These are phyloP conservation scores for Thielaviopsis punctulata DNA, from an alignment of 2,329 filamentous ascomycete genomes.

Conservation along the genomic window DNA sequence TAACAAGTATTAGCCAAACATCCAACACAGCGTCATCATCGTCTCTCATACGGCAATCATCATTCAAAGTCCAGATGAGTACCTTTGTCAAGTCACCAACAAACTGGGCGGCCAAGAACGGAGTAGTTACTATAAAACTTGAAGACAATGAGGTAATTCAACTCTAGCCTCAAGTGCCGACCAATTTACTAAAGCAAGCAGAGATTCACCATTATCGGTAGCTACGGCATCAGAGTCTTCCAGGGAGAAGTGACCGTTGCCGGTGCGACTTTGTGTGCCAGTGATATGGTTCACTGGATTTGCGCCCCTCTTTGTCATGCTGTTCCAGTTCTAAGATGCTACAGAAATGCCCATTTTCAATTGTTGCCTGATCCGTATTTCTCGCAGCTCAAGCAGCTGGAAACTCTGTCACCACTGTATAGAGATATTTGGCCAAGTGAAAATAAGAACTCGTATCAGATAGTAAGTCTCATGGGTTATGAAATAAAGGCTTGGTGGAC, in stretches of 20 bases:
- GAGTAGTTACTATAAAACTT: constrained; percentile 26
- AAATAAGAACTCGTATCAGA: constrained; percentile 26
- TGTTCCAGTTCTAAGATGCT: constrained; percentile 45
- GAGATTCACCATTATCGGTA: constrained; percentile 48
- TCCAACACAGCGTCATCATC: background rate
- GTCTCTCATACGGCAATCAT: background rate
- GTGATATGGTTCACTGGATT: constrained; percentile 34
- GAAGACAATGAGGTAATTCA: constrained; percentile 30
- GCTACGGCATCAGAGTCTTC: constrained; percentile 45
- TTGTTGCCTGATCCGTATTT: constrained; percentile 36
- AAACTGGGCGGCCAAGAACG: constrained; percentile 14
- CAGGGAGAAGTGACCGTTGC: constrained; percentile 47
- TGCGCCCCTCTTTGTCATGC: constrained; percentile 54
- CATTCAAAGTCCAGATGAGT: constrained; percentile 7
- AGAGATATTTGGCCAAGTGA: constrained; percentile 45
- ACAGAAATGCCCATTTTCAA: constrained; percentile 33
- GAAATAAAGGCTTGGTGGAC: constrained; percentile 7
- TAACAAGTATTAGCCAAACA: background rate
- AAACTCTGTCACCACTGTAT: constrained; percentile 47
- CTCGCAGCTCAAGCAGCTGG: constrained; percentile 33
- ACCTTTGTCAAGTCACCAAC: constrained; percentile 4
- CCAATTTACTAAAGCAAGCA: constrained; percentile 17
- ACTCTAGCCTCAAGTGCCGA: too few species aligned
- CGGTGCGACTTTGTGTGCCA: constrained; percentile 41
- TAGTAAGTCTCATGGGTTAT: constrained; percentile 23